Conservation (phyloP, 1,284 basidiomycete genomes). For the Trichosporon ovoides region DNA sequence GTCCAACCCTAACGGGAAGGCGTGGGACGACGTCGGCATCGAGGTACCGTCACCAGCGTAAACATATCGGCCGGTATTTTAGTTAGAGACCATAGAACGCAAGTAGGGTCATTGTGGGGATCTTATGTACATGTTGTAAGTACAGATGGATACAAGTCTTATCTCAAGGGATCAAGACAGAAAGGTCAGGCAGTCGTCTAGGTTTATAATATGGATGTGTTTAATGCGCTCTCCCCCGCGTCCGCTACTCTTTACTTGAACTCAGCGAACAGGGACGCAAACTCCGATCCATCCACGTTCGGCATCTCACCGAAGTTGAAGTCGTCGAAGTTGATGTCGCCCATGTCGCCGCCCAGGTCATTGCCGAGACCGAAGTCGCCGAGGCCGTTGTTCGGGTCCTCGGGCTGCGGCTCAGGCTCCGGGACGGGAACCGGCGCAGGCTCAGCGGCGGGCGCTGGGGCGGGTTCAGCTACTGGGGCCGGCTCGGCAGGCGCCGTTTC, state of each 20-base stretch:
- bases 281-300: slow-evolving; percentile 32
- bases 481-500: background rate
- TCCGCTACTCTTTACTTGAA: slow-evolving; percentile 30
- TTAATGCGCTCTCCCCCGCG: no score
- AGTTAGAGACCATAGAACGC: slow-evolving; percentile 1
- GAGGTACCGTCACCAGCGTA: background rate
- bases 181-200: background rate
- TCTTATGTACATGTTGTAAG: slow-evolving; percentile 7
- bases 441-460: background rate
- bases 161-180: background rate
- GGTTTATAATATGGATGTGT: no score
- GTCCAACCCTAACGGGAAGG: slow-evolving; percentile 29
- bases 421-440: background rate
- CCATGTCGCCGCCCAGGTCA: slow-evolving; percentile 12
- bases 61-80: background rate
- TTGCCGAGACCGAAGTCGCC: slow-evolving; percentile 1
- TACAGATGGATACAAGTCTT: slow-evolving; percentile 6
- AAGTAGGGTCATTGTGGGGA: background rate
- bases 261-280: slow-evolving; percentile 33
- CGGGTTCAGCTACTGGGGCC: background rate
- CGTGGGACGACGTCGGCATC: slow-evolving; percentile 40
- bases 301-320: slow-evolving; percentile 37
- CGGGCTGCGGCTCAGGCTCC: slow-evolving; percentile 4
- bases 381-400: background rate
- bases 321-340: slow-evolving; percentile 33